Evolutionary conservation across 768 basidiomycete genomes (phyloP), one percentile per base, ranked within the genome.

Genomic region (Collybiopsis luxurians): DNA sequence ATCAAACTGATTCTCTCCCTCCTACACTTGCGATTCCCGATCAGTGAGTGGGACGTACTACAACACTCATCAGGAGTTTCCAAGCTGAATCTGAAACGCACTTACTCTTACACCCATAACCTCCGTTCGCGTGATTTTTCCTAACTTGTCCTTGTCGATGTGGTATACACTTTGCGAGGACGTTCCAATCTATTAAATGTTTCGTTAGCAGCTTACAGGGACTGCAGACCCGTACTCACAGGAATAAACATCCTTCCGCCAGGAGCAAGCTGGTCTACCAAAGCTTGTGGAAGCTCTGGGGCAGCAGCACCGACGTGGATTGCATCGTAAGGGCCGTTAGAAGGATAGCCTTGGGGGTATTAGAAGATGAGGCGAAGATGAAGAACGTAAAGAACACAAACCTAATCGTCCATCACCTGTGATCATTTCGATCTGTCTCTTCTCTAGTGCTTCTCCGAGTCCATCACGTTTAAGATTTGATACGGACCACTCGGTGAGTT

Each of bases 221-320:
- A n/a, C n/a, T n/a, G n/a, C n/a, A n/a, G n/a, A n/a, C n/a, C n/a
- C n/a, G n/a, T 78, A 2, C 95, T 95, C 13, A 98, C 87, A 1
- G 95, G 95, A 52, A 98, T 92, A 73, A 98, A 95, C 89, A 98
- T 93, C 52, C 86, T 75, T 15, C 90, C 90, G 0, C 89, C 88
- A 2, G 69, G 67, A 26, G 86, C 86, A 2, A 94, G 83, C 64
- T 96, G 95, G 13, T 89, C 83, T 27, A 98, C 69, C 1, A 98
- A 80, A 0, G 78, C 69, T 21, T 80, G 69, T 0, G 95, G 95
- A 13, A 94, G 71, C 0, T 65, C 76, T 0, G 91, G 88, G 0
- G 95, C 86, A 0, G 96, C 95, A 0, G 96, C 96, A 3, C 96
- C 96, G 36, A 98, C 95, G 62, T 98, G 95, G 49, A 98, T 97